Percentiles rank a stretch among this genome's conserved stretches.
Conservation (phyloP, 192 early-diverging fungal genomes). For the Linnemannia hyalina region DNA sequence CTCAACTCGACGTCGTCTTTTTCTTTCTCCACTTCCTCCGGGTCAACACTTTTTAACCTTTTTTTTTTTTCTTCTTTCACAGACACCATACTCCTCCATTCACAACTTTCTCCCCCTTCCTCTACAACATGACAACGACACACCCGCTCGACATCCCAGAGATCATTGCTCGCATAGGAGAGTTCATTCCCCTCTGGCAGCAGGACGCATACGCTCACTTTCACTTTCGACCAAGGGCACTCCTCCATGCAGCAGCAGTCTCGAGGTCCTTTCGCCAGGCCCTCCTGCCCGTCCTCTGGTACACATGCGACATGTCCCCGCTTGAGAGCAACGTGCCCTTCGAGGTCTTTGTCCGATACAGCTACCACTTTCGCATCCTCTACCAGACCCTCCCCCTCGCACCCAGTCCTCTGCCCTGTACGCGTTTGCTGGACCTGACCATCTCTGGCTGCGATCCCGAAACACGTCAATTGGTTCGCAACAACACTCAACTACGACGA, state of each 20-base stretch:
- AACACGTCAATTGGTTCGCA: neutral
- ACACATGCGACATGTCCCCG: neutral
- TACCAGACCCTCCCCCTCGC: neutral
- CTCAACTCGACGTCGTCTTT: neutral
- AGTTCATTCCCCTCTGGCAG: constrained; percentile 34
- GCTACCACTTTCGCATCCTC: constrained; percentile 11
- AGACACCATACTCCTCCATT: neutral
- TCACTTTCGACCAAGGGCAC: neutral
- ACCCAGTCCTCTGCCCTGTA: constrained; percentile 11
- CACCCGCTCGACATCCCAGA: constrained; percentile 32
- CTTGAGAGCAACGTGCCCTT: neutral
- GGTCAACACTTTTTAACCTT: neutral
- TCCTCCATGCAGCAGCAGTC: neutral
- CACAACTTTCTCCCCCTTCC: neutral
- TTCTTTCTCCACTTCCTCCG: neutral
- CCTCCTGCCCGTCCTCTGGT: constrained; percentile 16
- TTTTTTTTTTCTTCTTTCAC: neutral
- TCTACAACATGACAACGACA: neutral
- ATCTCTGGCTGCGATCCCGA: neutral
- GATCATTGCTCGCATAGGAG: constrained; percentile 14
- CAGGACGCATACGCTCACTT: neutral
- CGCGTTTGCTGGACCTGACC: constrained; percentile 9
- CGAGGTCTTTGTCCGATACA: neutral
- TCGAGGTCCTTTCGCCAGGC: constrained; percentile 8
- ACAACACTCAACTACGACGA: neutral